A percentile compares a stretch with the other conserved stretches of the same genome.
phyloP scores from a whole-genome alignment of 2,329 filamentous ascomycete genomes.

The Alternaria triticina region DNA sequence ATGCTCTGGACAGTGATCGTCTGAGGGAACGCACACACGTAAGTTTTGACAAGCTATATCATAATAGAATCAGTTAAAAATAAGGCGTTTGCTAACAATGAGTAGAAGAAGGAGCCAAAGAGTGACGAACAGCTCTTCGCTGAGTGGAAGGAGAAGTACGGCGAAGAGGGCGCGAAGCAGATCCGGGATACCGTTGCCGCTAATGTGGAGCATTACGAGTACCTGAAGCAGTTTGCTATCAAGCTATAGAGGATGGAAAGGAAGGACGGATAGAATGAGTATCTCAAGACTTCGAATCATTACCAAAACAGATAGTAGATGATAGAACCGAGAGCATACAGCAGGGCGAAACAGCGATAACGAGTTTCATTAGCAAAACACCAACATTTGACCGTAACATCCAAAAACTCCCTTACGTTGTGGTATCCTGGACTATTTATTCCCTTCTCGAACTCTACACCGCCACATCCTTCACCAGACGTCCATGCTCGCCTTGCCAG shows the following conservation, averaged over 20 bases:
- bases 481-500: neutral
- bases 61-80: neutral
- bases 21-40: conserved; percentile 73
- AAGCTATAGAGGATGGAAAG: conserved; percentile 43
- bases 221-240: conserved; percentile 78
- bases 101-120: conserved; percentile 65
- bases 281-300: neutral
- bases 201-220: conserved; percentile 78
- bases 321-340: neutral
- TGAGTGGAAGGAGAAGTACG: conserved; percentile 78
- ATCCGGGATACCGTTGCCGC: conserved; percentile 75
- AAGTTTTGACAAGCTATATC: conserved; percentile 33
- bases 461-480: neutral
- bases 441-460: no score
- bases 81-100: neutral
- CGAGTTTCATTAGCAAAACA: neutral
- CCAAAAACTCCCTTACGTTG: no score
- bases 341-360: neutral
- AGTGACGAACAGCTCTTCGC: conserved; percentile 70
- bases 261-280: neutral
- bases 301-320: neutral
- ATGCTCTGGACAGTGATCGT: conserved; percentile 82
- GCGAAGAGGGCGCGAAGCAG: conserved; percentile 70
- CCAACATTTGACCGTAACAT: no score
- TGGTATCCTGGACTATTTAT: no score